Evolutionary conservation across 208 protist species (phyloP), one percentile per base, ranked within the genome.

Genomic region (Leishmania turanica): DNA sequence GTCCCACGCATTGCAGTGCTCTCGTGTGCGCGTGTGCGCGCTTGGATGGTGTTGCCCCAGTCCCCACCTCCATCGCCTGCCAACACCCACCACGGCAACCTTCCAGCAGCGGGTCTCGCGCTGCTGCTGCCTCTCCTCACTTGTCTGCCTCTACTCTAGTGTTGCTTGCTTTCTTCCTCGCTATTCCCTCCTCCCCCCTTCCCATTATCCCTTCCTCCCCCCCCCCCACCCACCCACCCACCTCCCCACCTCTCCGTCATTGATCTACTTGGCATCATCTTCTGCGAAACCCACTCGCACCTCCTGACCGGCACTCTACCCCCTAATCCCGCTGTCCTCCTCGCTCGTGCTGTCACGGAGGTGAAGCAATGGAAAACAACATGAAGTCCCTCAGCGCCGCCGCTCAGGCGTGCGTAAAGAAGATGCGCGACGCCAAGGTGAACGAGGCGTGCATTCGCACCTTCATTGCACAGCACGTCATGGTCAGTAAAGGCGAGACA

Each of bases 351-450:
- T 4, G 45, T 37, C 9, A 34, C 31, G 9, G n/a, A 65, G 74
- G 45, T 17, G 31, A 56, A 64, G 77, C 81, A 34, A 66, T 73
- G 54, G 74, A 78, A 17, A 68, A 76, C 75, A 76, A 88, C 70
- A 85, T 77, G 79, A 74, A 79, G 80, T 27, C 51, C 60, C 45
- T 91, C 86, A 84, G 82, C 80, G 68, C 76, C 65, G 88, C 88
- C 54, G 89, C 89, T 17, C 78, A 85, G 45, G 91, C 88, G 42
- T 97, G 93, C 80, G 49, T 83, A 27, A 78, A 87, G 54, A 95
- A 97, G 84, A 97, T 97, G 92, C 80, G 82, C 42, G 89, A 85
- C 31, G 82, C 84, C 17, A 82, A 85, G 8, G 92, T 95, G 27
- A 92, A 83, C 62, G 88, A 91, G 49, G 83, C 88, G 40, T 95